phyloP scores from a whole-genome alignment of 176 grass and related monocot genomes.

The Bromus sterilis region DNA sequence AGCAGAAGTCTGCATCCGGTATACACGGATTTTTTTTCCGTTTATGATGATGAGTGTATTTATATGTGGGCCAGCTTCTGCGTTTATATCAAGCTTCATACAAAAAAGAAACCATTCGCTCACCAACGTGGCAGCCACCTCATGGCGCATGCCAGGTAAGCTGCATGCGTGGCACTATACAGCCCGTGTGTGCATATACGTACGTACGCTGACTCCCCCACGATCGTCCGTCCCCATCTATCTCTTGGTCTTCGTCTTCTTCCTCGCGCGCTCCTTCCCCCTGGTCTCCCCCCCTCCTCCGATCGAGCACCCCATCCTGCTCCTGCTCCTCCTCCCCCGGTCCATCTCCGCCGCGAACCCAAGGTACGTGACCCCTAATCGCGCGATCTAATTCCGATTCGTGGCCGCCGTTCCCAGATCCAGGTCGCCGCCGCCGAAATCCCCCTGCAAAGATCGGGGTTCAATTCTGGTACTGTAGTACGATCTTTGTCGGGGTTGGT shows the following conservation, averaged over 20 bases:
- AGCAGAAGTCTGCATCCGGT: no score
- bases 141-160: neutral
- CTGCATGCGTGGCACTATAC: neutral
- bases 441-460: no score
- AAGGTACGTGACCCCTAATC: neutral
- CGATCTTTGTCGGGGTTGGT: neutral
- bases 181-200: neutral
- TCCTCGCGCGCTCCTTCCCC: neutral
- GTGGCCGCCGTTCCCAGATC: neutral
- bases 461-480: neutral
- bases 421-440: no score
- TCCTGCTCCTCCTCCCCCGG: neutral
- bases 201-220: neutral
- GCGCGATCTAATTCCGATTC: neutral
- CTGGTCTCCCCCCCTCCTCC: neutral
- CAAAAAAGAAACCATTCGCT: no score
- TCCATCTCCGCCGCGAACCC: neutral
- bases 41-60: no score
- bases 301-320: neutral
- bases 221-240: neutral
- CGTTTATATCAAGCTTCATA: no score
- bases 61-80: no score
- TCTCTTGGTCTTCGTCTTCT: neutral
- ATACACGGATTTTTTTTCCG: no score
- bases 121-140: neutral